Conservation (phyloP, 306 rosid species). For the Elaeagnus macrophylla region DNA sequence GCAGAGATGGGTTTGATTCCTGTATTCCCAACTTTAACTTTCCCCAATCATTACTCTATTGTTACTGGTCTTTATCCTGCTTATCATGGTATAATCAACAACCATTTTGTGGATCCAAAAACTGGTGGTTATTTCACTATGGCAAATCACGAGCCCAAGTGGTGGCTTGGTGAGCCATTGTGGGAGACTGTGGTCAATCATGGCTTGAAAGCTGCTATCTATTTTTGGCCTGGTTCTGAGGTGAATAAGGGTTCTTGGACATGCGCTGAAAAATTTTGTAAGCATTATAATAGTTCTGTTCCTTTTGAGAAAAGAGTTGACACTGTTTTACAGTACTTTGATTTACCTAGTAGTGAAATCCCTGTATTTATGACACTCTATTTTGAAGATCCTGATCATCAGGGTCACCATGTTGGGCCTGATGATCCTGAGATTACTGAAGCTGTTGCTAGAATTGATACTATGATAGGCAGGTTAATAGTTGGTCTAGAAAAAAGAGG, state of each 20-base stretch:
- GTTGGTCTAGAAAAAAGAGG: slow-evolving; percentile 71
- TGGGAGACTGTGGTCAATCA: slow-evolving; percentile 81
- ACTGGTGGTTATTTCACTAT: slow-evolving; percentile 60
- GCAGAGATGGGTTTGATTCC: slow-evolving; percentile 82
- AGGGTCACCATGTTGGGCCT: slow-evolving; percentile 83
- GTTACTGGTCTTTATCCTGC: slow-evolving; percentile 94
- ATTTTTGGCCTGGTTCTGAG: slow-evolving; percentile 98
- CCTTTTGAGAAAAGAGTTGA: slow-evolving; percentile 82
- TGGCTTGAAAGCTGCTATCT: slow-evolving; percentile 75
- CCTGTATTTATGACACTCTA: slow-evolving; percentile 86
- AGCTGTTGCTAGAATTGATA: slow-evolving; percentile 72
- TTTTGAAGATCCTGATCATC: slow-evolving; percentile 98
- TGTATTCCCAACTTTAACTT: slow-evolving; percentile 80
- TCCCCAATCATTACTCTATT: slow-evolving; percentile 90
- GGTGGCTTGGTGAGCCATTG: slow-evolving; percentile 97
- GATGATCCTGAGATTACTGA: slow-evolving; percentile 81
- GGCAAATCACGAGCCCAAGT: slow-evolving; percentile 76
- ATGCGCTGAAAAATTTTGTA: slow-evolving; percentile 47
- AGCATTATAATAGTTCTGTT: slow-evolving; percentile 56
- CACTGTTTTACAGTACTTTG: slow-evolving; percentile 47
- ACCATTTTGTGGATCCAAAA: slow-evolving; percentile 60
- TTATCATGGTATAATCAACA: slow-evolving; percentile 80
- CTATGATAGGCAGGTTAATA: slow-evolving; percentile 77
- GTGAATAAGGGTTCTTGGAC: slow-evolving; percentile 88
- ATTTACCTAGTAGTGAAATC: slow-evolving; percentile 55